phyloP scores from a whole-genome alignment of 225 moss, liverwort and hornwort species.

The Pleurozium schreberi region DNA sequence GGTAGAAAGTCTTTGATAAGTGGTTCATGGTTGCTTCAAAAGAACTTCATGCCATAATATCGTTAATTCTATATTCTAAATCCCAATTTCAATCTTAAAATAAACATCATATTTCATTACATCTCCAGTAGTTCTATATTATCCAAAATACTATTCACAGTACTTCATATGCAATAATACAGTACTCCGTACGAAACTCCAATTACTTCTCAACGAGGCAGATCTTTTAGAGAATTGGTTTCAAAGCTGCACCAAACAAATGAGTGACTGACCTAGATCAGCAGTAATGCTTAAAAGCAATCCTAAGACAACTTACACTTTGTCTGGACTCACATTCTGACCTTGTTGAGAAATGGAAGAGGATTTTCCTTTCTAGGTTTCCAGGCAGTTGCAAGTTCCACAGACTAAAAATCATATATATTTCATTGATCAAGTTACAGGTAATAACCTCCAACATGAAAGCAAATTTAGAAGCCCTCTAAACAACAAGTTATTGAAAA shows the following conservation, averaged over 20 bases:
- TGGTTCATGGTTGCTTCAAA: not conserved
- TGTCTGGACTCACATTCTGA: constrained; percentile 1
- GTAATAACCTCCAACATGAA: not conserved
- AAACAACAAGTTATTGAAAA: not conserved
- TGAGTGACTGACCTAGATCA: not conserved
- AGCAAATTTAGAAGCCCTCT: not conserved
- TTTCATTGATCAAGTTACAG: not conserved
- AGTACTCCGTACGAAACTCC: not conserved
- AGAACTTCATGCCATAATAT: not conserved
- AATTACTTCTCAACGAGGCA: not conserved
- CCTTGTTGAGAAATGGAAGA: not conserved
- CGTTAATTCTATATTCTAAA: not conserved
- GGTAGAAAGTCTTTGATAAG: not conserved
- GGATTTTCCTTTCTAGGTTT: not conserved
- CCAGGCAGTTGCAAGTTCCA: constrained; percentile 4
- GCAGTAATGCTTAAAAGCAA: not conserved
- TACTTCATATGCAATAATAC: not conserved
- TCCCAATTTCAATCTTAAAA: not conserved
- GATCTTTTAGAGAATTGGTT: not conserved
- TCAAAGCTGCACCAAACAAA: not conserved
- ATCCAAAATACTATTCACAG: not conserved
- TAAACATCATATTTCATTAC: no score
- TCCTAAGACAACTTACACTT: not conserved
- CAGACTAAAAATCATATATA: not conserved
- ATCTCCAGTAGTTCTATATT: not conserved